phyloP scores from a whole-genome alignment of 768 basidiomycete species.

The Strobilomyces dryophilus region DNA sequence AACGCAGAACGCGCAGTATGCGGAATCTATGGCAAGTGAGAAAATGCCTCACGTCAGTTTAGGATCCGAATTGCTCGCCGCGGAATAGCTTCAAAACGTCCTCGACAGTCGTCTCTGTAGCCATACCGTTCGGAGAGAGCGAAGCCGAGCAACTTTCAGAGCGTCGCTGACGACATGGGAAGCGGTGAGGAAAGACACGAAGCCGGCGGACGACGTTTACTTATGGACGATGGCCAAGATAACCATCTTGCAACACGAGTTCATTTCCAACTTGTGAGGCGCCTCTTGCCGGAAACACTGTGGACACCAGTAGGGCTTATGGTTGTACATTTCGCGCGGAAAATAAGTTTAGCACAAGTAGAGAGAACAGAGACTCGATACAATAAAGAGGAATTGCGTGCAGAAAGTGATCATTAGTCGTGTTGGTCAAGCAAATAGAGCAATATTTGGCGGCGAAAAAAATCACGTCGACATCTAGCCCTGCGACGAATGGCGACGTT shows the following conservation, averaged over 20 bases:
- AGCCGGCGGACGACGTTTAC: too few relatives aligned
- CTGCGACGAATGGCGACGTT: too few relatives aligned
- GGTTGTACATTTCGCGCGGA: too few relatives aligned
- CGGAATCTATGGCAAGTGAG: background rate
- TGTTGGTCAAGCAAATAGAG: too few relatives aligned
- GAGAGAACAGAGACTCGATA: too few relatives aligned
- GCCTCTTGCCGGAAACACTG: background rate
- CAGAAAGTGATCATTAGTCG: too few relatives aligned
- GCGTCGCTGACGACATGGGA: background rate
- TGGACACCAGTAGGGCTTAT: too few relatives aligned
- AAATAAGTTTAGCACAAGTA: too few relatives aligned
- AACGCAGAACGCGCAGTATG: background rate
- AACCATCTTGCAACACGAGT: background rate
- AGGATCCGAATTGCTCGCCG: background rate
- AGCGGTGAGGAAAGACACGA: background rate
- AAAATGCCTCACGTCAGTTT: background rate
- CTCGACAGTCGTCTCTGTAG: background rate
- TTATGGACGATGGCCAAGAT: background rate
- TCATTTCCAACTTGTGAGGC: background rate
- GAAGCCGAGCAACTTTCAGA: background rate
- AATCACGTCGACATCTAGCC: too few relatives aligned
- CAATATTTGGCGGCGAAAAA: too few relatives aligned
- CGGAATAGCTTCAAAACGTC: background rate
- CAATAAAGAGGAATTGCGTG: too few relatives aligned
- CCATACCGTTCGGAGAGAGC: background rate